Evolutionary conservation across 352 stramenopile species (phyloP).

Genomic region (Peronospora tabacina): DNA sequence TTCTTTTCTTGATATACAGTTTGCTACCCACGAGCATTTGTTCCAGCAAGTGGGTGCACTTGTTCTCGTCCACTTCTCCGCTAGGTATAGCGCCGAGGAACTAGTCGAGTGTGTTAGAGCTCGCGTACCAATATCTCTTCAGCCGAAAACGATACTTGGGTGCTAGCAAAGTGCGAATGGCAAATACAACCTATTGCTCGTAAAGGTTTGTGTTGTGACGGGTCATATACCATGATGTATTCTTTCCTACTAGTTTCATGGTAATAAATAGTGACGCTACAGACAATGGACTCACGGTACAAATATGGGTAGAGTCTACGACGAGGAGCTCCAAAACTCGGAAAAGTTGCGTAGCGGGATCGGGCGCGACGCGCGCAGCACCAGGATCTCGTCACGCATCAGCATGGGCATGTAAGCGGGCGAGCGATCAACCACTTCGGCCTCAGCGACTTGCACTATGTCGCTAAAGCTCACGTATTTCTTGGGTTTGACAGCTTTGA

Average conservation of each 20-base stretch:
- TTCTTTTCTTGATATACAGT: slow-evolving; percentile 17
- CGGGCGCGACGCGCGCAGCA: slow-evolving; percentile 59
- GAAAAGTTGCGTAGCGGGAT: slow-evolving; percentile 75
- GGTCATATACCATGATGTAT: slow-evolving; percentile 18
- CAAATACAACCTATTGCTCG: neutral
- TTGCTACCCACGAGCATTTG: slow-evolving; percentile 33
- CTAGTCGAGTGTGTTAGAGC: slow-evolving; percentile 28
- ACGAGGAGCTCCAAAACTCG: slow-evolving; percentile 60
- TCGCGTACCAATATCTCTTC: slow-evolving; percentile 31
- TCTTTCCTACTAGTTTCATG: slow-evolving; percentile 15
- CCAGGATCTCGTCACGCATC: slow-evolving; percentile 68
- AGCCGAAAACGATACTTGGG: slow-evolving; percentile 40
- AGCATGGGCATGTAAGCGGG: slow-evolving; percentile 52
- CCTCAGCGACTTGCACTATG: slow-evolving; percentile 36
- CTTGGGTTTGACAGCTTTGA: slow-evolving; percentile 24
- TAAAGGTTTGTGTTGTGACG: slow-evolving; percentile 10
- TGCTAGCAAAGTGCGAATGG: slow-evolving; percentile 8
- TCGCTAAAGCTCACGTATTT: slow-evolving; percentile 54
- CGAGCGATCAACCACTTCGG: slow-evolving; percentile 47
- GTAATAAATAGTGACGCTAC: slow-evolving; percentile 41
- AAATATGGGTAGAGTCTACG: slow-evolving; percentile 11
- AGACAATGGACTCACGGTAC: slow-evolving; percentile 21
- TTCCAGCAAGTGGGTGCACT: slow-evolving; percentile 49
- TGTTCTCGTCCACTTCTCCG: slow-evolving; percentile 71
- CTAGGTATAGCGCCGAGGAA: slow-evolving; percentile 38